Conservation (phyloP, 2,329 filamentous ascomycete species). For the Alternaria panax region DNA sequence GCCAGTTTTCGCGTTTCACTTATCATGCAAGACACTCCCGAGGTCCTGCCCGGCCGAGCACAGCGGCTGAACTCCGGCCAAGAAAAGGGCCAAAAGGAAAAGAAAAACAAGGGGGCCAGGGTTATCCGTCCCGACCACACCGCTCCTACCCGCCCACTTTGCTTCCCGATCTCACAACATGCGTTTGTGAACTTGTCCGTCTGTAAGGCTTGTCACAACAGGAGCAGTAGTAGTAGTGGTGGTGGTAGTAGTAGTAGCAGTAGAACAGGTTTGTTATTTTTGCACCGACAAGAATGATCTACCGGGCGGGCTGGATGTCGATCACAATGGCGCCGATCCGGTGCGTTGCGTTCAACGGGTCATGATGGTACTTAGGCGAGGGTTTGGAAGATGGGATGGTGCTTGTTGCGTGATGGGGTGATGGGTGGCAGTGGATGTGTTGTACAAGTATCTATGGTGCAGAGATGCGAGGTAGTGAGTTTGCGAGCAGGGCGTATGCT, state of each 20-base stretch:
- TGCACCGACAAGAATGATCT: not conserved
- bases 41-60: not conserved
- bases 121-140: too few species aligned
- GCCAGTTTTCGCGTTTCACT: not conserved
- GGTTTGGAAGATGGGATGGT: not conserved
- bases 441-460: not conserved
- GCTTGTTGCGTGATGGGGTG: too few species aligned
- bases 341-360: not conserved
- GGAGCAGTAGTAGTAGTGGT: too few species aligned
- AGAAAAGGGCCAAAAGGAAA: not conserved
- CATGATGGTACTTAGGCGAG: not conserved
- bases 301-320: slow-evolving; percentile 1
- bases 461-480: not conserved
- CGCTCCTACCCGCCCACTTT: not conserved
- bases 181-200: not conserved
- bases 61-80: not conserved
- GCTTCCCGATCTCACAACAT: too few species aligned
- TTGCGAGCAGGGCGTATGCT: not conserved
- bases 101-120: too few species aligned
- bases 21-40: not conserved
- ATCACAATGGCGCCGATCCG: slow-evolving; percentile 1
- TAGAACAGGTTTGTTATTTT: not conserved
- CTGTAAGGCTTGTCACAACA: too few species aligned
- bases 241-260: too few species aligned
- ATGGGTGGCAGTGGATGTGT: not conserved